Base-by-base conservation (phyloP, 108 stramenopile species). In the Aurantiochytrium sp. region DNA sequence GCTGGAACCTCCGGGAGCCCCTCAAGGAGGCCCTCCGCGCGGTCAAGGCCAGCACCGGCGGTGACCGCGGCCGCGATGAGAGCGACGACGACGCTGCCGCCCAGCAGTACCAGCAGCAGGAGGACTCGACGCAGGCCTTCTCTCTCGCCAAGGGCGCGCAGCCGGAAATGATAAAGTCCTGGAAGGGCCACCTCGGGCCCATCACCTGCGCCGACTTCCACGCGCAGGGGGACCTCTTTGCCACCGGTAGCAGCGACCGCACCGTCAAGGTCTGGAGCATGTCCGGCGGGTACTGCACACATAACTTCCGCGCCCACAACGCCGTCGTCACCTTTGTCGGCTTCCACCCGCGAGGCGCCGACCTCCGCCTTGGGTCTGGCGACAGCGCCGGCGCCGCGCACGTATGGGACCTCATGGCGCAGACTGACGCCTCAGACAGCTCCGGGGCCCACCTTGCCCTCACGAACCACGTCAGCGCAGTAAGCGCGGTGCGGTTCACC, bases 141-240 rank as follows among this genome's bases (percentile, higher is more conserved):
- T 8, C 59, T 2, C 0, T 65, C 8, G 32, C 59, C 59, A 65
- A 34, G 59, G 8, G 22, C 27, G 15, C 59, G 59, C 59, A 27
- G 15, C 59, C 73, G 39, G 73, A 81, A 48, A 81, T 81, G 73
- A 15, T 48, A 6, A 22, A 30, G 39, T 81, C 73, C 6, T 81
- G 73, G 73, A 41, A 48, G n/a, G 98, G 98, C 10, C 98, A 99
- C 86, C 93, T 95, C 68, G 89, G 97, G 53, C 97, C 97, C 68
- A 95, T 99, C 27, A 97, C 97, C 97, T 96, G 96, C 89, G 95
- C 95, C 86, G 95, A 95, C 55, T 99, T 98, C 85, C 96, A 96
- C 65, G 95, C 96, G n/a, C 91, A 94, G 41, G 98, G 98, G 89
- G 69, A 96, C 37, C 95, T 97, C 50, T 39, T 99, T 17, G 97